These are phyloP conservation scores for Rhizodiscina lignyota DNA, from an alignment of 495 filamentous ascomycete species.

Conservation along the genomic window DNA sequence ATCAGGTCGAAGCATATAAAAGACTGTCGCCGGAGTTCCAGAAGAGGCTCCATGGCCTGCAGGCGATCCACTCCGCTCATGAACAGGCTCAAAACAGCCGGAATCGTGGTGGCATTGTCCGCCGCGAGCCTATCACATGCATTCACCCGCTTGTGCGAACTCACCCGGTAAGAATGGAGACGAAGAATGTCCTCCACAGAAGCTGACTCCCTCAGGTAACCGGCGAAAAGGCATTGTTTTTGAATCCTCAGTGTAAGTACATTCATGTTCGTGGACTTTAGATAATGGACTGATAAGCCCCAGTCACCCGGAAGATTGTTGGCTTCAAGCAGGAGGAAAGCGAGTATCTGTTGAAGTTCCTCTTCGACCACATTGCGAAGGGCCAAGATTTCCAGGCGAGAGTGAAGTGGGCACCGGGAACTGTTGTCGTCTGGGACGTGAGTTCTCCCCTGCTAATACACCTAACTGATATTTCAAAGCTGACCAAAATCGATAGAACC, in stretches of 20 bases:
- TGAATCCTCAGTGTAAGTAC: constrained; percentile 70
- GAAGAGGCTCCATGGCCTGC: constrained; percentile 59
- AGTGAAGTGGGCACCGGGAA: constrained; percentile 65
- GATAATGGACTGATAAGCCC: neutral
- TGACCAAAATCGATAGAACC: constrained; percentile 30
- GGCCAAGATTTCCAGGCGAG: constrained; percentile 78
- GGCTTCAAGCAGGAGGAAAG: constrained; percentile 66
- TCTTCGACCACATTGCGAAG: constrained; percentile 69
- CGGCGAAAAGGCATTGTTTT: constrained; percentile 71
- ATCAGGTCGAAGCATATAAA: constrained; percentile 60
- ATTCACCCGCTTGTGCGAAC: constrained; percentile 67
- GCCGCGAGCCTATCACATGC: constrained; percentile 52
- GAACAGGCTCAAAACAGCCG: constrained; percentile 48
- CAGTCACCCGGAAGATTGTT: constrained; percentile 55
- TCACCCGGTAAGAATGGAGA: constrained; percentile 32
- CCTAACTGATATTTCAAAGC: neutral
- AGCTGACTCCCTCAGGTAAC: constrained; percentile 23
- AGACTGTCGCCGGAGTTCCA: constrained; percentile 53
- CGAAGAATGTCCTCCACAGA: neutral
- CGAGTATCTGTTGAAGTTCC: constrained; percentile 65
- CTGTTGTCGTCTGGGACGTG: constrained; percentile 78
- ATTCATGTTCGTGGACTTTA: neutral
- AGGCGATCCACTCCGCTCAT: constrained; percentile 52
- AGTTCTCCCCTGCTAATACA: constrained; percentile 12
- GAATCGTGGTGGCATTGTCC: constrained; percentile 39